Evolutionary conservation across 768 basidiomycete genomes (phyloP).

Genomic region (Boletus reticuloceps): DNA sequence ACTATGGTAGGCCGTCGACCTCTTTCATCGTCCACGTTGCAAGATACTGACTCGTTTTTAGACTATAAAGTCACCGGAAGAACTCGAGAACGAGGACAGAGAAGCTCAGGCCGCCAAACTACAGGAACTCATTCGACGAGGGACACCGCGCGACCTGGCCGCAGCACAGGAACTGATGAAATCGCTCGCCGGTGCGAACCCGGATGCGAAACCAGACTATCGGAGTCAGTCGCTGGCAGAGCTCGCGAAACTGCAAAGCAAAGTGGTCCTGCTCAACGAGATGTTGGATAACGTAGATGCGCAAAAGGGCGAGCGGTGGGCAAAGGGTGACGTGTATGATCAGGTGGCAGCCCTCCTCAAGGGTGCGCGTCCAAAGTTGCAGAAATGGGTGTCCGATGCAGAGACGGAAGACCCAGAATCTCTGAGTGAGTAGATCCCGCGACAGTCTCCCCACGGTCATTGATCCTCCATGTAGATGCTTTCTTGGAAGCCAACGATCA

Average conservation of each 20-base stretch:
- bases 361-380: conserved; percentile 87
- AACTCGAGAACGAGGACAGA: conserved; percentile 93
- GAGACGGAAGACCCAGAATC: conserved; percentile 87
- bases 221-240: conserved; percentile 85
- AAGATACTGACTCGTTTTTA: conserved; percentile 28
- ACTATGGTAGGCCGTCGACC: conserved; percentile 19
- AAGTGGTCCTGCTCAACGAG: conserved; percentile 94
- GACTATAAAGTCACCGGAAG: conserved; percentile 93
- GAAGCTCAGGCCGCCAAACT: conserved; percentile 95
- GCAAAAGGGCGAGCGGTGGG: conserved; percentile 72
- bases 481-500: conserved; percentile 97
- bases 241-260: conserved; percentile 90
- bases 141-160: conserved; percentile 91
- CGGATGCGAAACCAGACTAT: conserved; percentile 93
- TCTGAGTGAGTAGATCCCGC: conserved; percentile 54
- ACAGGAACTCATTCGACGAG: conserved; percentile 96
- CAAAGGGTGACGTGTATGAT: conserved; percentile 89
- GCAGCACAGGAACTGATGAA: conserved; percentile 99
- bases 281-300: conserved; percentile 91
- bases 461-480: conserved; percentile 55
- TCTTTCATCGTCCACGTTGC: not conserved
- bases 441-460: not conserved
- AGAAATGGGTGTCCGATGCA: conserved; percentile 97
- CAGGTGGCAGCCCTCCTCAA: conserved; percentile 87
- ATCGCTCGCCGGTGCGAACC: conserved; percentile 88